Conservation (phyloP, 805 yeast genomes). For the Candida anglica region DNA sequence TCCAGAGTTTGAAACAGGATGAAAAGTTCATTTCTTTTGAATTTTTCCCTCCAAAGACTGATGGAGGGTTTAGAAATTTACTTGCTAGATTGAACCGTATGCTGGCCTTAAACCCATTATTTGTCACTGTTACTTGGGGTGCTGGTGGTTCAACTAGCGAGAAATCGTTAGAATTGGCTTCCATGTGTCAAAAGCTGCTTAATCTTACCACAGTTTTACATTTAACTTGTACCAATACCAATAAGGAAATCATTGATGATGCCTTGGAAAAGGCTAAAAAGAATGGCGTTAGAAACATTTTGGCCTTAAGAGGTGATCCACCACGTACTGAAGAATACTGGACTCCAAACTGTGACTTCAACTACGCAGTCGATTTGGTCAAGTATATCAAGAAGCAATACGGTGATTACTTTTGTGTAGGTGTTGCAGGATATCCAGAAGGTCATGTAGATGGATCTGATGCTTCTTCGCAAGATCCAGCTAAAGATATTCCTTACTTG, state of each 20-base stretch:
- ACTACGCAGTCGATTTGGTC: slow-evolving; percentile 82
- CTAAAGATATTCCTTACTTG: slow-evolving; percentile 71
- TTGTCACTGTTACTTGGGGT: slow-evolving; percentile 96
- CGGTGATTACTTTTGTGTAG: slow-evolving; percentile 84
- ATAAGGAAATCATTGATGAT: slow-evolving; percentile 67
- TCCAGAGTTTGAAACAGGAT: slow-evolving; percentile 43
- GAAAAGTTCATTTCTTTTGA: slow-evolving; percentile 80
- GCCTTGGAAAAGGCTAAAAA: slow-evolving; percentile 70
- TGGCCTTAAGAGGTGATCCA: slow-evolving; percentile 95
- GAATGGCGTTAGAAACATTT: slow-evolving; percentile 80
- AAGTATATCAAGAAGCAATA: slow-evolving; percentile 65
- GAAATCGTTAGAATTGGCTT: slow-evolving; percentile 80
- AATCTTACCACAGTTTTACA: slow-evolving; percentile 91
- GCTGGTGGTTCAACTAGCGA: slow-evolving; percentile 95
- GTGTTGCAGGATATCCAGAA: slow-evolving; percentile 98
- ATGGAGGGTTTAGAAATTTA: slow-evolving; percentile 78
- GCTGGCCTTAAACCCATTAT: slow-evolving; percentile 83
- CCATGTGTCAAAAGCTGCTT: slow-evolving; percentile 67
- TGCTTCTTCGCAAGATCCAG: slow-evolving; percentile 57
- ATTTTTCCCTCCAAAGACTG: slow-evolving; percentile 97
- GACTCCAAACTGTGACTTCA: slow-evolving; percentile 54
- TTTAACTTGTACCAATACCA: slow-evolving; percentile 93
- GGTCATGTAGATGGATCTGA: slow-evolving; percentile 92
- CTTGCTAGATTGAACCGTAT: slow-evolving; percentile 84
- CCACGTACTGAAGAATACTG: slow-evolving; percentile 73